A percentile compares a stretch with the other conserved stretches of the same genome.
phyloP scores from a whole-genome alignment of 805 yeast genomes.

The Danielia oregonensis region DNA sequence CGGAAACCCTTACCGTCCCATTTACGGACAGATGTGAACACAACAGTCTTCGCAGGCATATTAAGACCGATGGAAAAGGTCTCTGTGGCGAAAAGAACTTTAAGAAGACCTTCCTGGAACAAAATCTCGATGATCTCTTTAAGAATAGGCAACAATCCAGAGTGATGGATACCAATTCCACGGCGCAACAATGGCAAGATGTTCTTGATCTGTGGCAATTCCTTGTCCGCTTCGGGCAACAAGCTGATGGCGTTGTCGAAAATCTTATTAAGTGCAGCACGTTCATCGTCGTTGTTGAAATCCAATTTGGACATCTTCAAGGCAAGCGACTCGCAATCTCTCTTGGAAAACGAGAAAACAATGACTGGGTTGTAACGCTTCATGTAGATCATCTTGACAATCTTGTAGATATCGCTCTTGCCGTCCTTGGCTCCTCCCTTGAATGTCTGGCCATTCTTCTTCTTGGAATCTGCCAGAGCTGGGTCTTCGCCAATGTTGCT shows the following conservation, averaged over 20 bases:
- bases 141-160: slow-evolving; percentile 88
- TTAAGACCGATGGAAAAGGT: slow-evolving; percentile 97
- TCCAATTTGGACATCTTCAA: slow-evolving; percentile 93
- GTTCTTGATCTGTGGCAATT: slow-evolving; percentile 90
- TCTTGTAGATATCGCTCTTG: slow-evolving; percentile 86
- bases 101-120: slow-evolving; percentile 93
- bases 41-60: slow-evolving; percentile 99
- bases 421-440: slow-evolving; percentile 83
- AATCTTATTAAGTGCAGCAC: slow-evolving; percentile 84
- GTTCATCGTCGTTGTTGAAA: slow-evolving; percentile 90
- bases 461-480: slow-evolving; percentile 47
- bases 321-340: slow-evolving; percentile 95
- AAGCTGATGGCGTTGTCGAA: slow-evolving; percentile 86
- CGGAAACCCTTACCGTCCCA: slow-evolving; percentile 98
- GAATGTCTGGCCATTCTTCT: slow-evolving; percentile 74
- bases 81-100: slow-evolving; percentile 95
- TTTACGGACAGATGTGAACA: slow-evolving; percentile 93
- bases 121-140: slow-evolving; percentile 94
- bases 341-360: slow-evolving; percentile 95
- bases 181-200: slow-evolving; percentile 84
- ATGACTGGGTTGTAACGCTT: slow-evolving; percentile 96
- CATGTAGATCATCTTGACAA: slow-evolving; percentile 96
- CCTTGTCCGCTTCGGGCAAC: slow-evolving; percentile 86
- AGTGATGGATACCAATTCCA: slow-evolving; percentile 98
- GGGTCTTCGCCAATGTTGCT: slow-evolving; percentile 85